phyloP scores from a whole-genome alignment of 2,329 filamentous ascomycete genomes.

The Metarhizium rileyi region DNA sequence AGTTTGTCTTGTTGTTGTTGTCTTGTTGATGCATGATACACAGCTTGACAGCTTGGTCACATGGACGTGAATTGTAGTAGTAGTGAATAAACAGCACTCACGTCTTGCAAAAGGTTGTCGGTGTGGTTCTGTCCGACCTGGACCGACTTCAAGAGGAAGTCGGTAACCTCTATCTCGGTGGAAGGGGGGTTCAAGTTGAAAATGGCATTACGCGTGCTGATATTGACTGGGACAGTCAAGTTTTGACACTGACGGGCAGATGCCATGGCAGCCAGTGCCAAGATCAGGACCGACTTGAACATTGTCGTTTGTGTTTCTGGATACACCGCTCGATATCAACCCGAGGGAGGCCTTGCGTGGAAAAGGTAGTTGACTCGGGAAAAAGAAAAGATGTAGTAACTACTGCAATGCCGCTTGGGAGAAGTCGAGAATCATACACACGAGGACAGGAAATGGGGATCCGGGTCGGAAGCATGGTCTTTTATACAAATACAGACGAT shows the following conservation, averaged over 20 bases:
- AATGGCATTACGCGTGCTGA: slow-evolving; percentile 42
- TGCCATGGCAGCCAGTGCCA: slow-evolving; percentile 17
- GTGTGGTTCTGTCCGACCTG: slow-evolving; percentile 42
- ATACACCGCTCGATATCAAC: no score
- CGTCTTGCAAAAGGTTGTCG: slow-evolving; percentile 31
- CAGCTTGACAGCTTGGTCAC: no score
- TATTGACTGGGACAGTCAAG: slow-evolving; percentile 44
- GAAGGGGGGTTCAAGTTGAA: slow-evolving; percentile 39
- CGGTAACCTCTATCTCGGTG: slow-evolving; percentile 46
- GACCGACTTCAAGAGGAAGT: slow-evolving; percentile 42
- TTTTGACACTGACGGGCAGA: slow-evolving; percentile 33
- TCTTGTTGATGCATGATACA: no score
- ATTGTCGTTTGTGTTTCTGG: slow-evolving; percentile 8
- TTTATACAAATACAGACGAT: no score
- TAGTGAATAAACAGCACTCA: slow-evolving; percentile 20
- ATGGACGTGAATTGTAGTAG: no score
- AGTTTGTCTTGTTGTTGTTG: background rate
- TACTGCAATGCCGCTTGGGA: no score
- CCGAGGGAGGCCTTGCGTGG: no score
- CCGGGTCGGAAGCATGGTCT: no score
- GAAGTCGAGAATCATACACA: no score
- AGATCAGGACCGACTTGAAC: slow-evolving; percentile 13
- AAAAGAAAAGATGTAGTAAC: background rate
- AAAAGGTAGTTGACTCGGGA: background rate
- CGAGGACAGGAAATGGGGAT: no score